phyloP scores from a whole-genome alignment of 2,329 filamentous ascomycete genomes.

The Phoma sp. region DNA sequence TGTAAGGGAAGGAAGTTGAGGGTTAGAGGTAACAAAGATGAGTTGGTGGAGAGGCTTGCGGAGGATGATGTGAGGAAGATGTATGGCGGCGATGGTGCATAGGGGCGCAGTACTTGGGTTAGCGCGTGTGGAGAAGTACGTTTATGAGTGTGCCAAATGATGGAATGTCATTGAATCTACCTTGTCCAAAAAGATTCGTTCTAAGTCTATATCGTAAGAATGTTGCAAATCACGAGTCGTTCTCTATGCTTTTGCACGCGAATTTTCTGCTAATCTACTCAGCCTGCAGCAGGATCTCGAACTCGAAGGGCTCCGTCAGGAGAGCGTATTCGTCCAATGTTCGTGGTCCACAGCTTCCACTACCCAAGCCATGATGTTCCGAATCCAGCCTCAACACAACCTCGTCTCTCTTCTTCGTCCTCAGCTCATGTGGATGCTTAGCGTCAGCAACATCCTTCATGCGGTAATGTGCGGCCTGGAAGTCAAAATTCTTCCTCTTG shows the following conservation, averaged over 20 bases:
- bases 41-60: conserved; percentile 2
- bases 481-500: conserved; percentile 49
- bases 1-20: background rate
- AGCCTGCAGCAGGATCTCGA: conserved; percentile 38
- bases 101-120: too few species aligned
- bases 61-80: background rate
- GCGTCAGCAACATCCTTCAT: conserved; percentile 63
- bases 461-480: conserved; percentile 64
- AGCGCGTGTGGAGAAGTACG: too few species aligned
- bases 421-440: conserved; percentile 69
- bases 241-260: background rate
- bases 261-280: background rate
- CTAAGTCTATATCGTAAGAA: background rate
- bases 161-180: too few species aligned
- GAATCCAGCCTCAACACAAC: conserved; percentile 67
- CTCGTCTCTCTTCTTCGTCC: conserved; percentile 60
- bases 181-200: background rate
- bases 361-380: conserved; percentile 69
- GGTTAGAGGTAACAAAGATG: conserved; percentile 2
- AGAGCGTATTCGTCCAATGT: conserved; percentile 52
- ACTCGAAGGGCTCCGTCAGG: conserved; percentile 49
- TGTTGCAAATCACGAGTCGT: background rate
- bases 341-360: conserved; percentile 67
- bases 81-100: background rate
- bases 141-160: too few species aligned